Conservation (phyloP, 1,284 basidiomycete species). For the Leccinum subatratum region DNA sequence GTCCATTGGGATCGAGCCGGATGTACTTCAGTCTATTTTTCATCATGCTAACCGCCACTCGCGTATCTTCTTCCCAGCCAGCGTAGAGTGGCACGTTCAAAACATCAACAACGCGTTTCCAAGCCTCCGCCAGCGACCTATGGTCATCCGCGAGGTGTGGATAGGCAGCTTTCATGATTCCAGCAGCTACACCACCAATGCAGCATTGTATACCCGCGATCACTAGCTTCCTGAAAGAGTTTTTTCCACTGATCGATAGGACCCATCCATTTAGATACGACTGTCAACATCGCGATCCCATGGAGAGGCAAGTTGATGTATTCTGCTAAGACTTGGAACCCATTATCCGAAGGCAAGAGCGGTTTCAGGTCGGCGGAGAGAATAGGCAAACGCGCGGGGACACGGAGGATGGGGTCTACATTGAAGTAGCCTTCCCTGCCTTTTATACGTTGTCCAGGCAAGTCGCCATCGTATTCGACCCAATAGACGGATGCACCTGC, state of each 20-base stretch:
- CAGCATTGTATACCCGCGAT: constrained; percentile 92
- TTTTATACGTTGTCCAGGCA: constrained; percentile 56
- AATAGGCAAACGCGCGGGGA: constrained; percentile 69
- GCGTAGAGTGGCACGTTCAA: constrained; percentile 83
- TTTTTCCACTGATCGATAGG: constrained; percentile 69
- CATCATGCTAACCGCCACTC: constrained; percentile 69
- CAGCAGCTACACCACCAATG: constrained; percentile 73
- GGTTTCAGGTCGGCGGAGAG: constrained; percentile 54
- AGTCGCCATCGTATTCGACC: constrained; percentile 79
- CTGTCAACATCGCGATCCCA: constrained; percentile 79
- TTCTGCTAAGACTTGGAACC: constrained; percentile 46
- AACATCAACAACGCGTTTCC: constrained; percentile 75
- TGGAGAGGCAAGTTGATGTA: constrained; percentile 73
- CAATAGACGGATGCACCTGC: constrained; percentile 93
- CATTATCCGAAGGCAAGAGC: constrained; percentile 46
- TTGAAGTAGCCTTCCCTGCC: constrained; percentile 92
- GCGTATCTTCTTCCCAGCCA: constrained; percentile 82
- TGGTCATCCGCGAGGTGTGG: constrained; percentile 44
- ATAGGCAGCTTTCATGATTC: constrained; percentile 70
- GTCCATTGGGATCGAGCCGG: constrained; percentile 77
- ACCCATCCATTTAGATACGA: constrained; percentile 98
- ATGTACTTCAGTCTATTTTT: constrained; percentile 76
- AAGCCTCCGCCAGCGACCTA: constrained; percentile 60
- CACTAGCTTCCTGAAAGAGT: constrained; percentile 75
- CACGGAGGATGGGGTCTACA: constrained; percentile 82